Evolutionary conservation across 1,284 basidiomycete genomes (phyloP), one percentile per base, ranked within the genome.

Genomic region (Tylopilus microsporus): DNA sequence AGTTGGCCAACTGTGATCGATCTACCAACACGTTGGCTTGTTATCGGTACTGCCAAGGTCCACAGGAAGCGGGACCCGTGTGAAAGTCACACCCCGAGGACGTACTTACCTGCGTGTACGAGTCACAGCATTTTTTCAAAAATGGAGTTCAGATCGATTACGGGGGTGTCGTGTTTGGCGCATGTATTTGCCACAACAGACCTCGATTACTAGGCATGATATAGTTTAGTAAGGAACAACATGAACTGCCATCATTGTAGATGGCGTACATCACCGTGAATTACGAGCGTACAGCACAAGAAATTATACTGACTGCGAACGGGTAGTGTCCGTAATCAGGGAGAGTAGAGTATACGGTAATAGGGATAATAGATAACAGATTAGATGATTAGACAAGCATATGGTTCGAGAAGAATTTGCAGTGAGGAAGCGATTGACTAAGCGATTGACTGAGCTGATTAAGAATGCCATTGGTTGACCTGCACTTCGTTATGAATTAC

Each of bases 1-100:
- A 45, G 52, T 46, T 52, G 12, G n/a, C 36, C 55, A 10, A 39
- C 48, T 47, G 19, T 45, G 60, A 47, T 32, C 30, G 30, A 32
- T 32, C 30, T 32, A 8, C 30, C 30, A 32, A 46, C 45, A 46
- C 42, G 32, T 57, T 57, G 41, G 32, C 37, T 48, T 18, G 48
- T 16, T 11, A 46, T 43, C 60, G 62, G 62, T 68, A 68, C 16
- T 42, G 41, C n/a, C 8, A 62, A 45, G 55, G 48, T 18, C 34
- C 46, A 13, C 15, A 41, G 25, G 34, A 16, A 7, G 30, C 12
- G 25, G 15, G 5, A 10, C 9, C 25, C 46, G 49, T 64, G 50
- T 47, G 55, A 56, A 55, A 47, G 16, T 34, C 3, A 3, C 32
- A 8, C 15, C 18, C 43, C 21, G 43, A 50, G 49, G 47, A 32